These are phyloP conservation scores for Chlorella sp. DNA, from an alignment of 139 green algal species.

Conservation along the genomic window DNA sequence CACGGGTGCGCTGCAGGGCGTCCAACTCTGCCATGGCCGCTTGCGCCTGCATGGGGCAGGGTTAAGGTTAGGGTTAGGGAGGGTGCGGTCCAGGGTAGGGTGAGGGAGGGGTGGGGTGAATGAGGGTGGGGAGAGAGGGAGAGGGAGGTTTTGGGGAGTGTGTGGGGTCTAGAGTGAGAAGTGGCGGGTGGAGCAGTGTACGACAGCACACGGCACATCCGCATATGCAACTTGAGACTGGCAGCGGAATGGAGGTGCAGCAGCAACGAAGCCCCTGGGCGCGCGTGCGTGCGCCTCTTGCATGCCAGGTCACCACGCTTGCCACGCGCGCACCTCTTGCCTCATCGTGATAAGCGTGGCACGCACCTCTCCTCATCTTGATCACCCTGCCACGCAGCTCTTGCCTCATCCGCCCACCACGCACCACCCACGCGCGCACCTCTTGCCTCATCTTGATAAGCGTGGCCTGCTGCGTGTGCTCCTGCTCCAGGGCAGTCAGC, in stretches of 20 bases:
- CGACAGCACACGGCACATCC: neutral
- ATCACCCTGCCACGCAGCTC: too few species aligned
- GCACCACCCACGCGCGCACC: slow-evolving; percentile 6
- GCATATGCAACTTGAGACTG: neutral
- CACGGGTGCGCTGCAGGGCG: slow-evolving; percentile 18
- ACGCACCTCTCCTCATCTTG: neutral
- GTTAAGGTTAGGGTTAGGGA: neutral
- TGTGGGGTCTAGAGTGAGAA: too few species aligned
- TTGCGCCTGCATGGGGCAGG: slow-evolving; percentile 13
- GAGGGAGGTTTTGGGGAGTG: too few species aligned
- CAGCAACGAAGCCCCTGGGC: too few species aligned
- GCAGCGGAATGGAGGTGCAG: neutral
- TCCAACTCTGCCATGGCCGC: slow-evolving; percentile 23
- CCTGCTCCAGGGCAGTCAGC: slow-evolving; percentile 44
- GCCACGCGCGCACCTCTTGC: slow-evolving; percentile 18
- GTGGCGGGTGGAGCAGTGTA: too few species aligned
- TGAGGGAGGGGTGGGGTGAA: neutral
- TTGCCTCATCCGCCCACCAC: neutral
- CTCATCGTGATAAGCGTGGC: slow-evolving; percentile 28
- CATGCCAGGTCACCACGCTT: too few species aligned
- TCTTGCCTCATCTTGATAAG: slow-evolving; percentile 28
- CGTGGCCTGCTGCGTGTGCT: slow-evolving; percentile 27
- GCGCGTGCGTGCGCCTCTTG: too few species aligned
- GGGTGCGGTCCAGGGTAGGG: neutral
- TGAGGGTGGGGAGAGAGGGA: neutral